A percentile compares a stretch with the other conserved stretches of the same genome.
phyloP scores from a whole-genome alignment of 2,329 filamentous ascomycete genomes.

The Ophioceras dolichostomum region DNA sequence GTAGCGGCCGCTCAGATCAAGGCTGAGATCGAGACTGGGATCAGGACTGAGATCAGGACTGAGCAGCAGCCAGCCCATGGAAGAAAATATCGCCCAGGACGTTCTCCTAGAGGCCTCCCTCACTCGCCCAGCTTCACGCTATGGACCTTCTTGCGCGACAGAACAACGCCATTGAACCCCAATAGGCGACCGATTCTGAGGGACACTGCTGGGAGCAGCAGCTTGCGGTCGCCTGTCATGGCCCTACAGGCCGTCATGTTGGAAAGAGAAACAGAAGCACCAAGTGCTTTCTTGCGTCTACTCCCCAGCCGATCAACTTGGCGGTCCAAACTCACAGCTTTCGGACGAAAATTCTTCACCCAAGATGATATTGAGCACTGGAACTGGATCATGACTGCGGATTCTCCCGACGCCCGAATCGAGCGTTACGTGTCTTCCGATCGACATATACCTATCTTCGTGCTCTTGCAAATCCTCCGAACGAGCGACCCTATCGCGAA shows the following conservation, averaged over 20 bases:
- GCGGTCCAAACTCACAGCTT: slow-evolving; percentile 15
- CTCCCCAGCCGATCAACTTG: slow-evolving; percentile 14
- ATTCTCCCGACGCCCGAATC: slow-evolving; percentile 20
- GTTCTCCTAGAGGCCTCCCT: no score
- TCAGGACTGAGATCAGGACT: no score
- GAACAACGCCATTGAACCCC: background rate
- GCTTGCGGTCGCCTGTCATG: slow-evolving; percentile 13
- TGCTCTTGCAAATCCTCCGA: slow-evolving; percentile 23
- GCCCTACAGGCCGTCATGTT: no score
- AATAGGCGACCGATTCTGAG: background rate
- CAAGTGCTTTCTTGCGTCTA: no score
- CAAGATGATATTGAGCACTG: slow-evolving; percentile 23
- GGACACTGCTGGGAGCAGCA: slow-evolving; percentile 9
- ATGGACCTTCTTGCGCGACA: background rate
- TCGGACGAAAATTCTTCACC: slow-evolving; percentile 16
- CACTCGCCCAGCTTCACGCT: background rate
- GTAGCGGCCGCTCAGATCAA: no score
- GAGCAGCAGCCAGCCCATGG: no score
- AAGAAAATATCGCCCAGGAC: no score
- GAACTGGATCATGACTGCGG: slow-evolving; percentile 25
- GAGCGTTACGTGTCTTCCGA: slow-evolving; percentile 21
- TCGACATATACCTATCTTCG: slow-evolving; percentile 24
- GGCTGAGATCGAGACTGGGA: no score
- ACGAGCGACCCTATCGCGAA: slow-evolving; percentile 19
- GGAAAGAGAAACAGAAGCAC: no score